phyloP scores from a whole-genome alignment of 768 basidiomycete species.

The Xerocomus brunneocitrinus region DNA sequence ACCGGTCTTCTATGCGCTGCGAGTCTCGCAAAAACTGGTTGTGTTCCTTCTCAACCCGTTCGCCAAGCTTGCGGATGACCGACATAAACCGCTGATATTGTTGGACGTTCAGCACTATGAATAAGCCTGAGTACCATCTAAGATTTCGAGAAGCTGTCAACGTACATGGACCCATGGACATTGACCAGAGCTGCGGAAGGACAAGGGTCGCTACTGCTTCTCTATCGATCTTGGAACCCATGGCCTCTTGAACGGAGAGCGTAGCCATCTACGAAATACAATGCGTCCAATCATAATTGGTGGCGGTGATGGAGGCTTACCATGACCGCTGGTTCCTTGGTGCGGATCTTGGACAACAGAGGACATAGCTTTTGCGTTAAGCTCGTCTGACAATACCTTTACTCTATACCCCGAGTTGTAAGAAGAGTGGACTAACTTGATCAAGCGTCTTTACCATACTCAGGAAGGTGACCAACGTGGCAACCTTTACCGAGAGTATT shows the following conservation, averaged over 20 bases:
- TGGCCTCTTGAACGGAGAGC: constrained; percentile 86
- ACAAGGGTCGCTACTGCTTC: constrained; percentile 89
- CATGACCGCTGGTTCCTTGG: constrained; percentile 94
- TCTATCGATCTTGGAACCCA: constrained; percentile 92
- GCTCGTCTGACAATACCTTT: constrained; percentile 51
- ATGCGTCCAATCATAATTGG: background rate
- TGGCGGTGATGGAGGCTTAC: constrained; percentile 34
- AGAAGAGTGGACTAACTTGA: constrained; percentile 46
- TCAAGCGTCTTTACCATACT: constrained; percentile 88
- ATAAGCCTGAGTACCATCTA: constrained; percentile 1
- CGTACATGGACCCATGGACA: constrained; percentile 94
- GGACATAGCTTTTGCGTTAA: constrained; percentile 96
- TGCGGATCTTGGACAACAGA: constrained; percentile 88
- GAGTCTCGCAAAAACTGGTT: constrained; percentile 89
- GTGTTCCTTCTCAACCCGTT: constrained; percentile 91
- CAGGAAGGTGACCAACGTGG: constrained; percentile 76
- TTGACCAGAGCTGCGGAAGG: constrained; percentile 89
- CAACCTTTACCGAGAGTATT: constrained; percentile 86
- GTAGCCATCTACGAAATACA: constrained; percentile 66
- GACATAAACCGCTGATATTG: constrained; percentile 94
- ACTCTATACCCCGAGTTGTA: background rate
- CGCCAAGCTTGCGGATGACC: constrained; percentile 70
- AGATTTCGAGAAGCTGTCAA: constrained; percentile 8
- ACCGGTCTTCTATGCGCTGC: constrained; percentile 82
- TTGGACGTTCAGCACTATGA: constrained; percentile 65